phyloP scores from a whole-genome alignment of 768 basidiomycete genomes.

The Nidularia sp. region DNA sequence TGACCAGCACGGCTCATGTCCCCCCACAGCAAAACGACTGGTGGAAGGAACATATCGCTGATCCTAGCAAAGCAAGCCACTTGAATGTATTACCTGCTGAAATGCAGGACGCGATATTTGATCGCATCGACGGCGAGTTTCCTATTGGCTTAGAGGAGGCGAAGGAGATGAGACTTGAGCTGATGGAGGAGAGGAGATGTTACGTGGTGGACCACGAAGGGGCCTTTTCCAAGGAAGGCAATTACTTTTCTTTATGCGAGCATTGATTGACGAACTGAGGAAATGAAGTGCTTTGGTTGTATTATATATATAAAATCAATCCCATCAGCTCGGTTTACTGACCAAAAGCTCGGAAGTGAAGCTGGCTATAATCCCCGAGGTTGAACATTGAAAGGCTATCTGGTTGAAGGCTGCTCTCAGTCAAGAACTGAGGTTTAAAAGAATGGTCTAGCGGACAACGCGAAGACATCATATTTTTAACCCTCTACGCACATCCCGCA shows the following conservation, averaged over 20 bases:
- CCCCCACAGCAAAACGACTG: conserved; percentile 26
- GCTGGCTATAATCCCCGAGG: no score
- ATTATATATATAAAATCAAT: no score
- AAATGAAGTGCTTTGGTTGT: no score
- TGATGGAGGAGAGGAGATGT: conserved; percentile 26
- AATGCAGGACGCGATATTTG: conserved; percentile 15
- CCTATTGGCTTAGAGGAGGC: conserved; percentile 22
- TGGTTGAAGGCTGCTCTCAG: no score
- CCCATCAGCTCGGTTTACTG: no score
- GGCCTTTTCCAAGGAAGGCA: conserved; percentile 3
- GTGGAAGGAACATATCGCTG: conserved; percentile 14
- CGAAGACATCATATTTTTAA: no score
- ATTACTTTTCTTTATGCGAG: conserved; percentile 18
- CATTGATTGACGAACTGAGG: conserved; percentile 8
- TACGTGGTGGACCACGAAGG: conserved; percentile 12
- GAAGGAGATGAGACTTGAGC: conserved; percentile 18
- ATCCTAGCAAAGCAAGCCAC: not conserved
- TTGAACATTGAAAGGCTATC: no score
- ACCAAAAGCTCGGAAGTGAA: no score
- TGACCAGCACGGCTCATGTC: conserved; percentile 23
- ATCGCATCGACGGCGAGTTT: conserved; percentile 15
- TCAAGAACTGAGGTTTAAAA: no score
- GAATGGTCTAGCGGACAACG: no score
- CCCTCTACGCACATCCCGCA: no score
- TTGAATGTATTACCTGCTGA: conserved; percentile 20